Evolutionary conservation across 495 filamentous ascomycete species (phyloP).

Genomic region (Talaromyces nanjingensis): DNA sequence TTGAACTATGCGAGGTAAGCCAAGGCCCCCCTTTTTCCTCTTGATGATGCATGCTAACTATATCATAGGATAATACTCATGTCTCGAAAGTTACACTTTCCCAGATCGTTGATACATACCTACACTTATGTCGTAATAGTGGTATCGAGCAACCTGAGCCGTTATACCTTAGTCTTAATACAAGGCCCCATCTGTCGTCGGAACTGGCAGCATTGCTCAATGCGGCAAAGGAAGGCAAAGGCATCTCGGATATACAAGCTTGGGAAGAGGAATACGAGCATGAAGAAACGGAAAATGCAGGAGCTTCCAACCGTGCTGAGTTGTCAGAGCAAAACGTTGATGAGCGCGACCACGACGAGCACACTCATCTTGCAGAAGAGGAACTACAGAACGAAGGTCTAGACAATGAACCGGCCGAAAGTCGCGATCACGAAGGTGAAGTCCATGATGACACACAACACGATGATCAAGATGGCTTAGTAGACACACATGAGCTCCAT

Average conservation of each 20-base stretch:
- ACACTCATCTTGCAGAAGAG: background rate
- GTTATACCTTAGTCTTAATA: conserved; percentile 48
- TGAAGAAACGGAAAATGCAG: conserved; percentile 11
- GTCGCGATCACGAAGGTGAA: background rate
- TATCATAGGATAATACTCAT: conserved; percentile 37
- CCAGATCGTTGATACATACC: conserved; percentile 51
- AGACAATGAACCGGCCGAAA: background rate
- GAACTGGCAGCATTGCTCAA: conserved; percentile 44
- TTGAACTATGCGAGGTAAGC: conserved; percentile 68
- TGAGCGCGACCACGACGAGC: conserved; percentile 13
- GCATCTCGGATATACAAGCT: conserved; percentile 44
- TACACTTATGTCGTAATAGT: conserved; percentile 54
- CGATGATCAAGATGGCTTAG: background rate
- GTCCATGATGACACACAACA: background rate
- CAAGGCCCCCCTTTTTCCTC: background rate
- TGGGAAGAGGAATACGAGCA: conserved; percentile 33
- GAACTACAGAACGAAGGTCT: background rate
- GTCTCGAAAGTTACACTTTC: conserved; percentile 41
- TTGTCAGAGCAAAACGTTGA: conserved; percentile 3
- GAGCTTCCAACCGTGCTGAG: background rate
- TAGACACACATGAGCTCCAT: background rate
- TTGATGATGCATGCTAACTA: conserved; percentile 21
- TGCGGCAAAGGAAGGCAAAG: conserved; percentile 51
- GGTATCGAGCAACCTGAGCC: conserved; percentile 45
- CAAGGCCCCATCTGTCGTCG: conserved; percentile 29